Base-by-base conservation (phyloP, 2,329 filamentous ascomycete species). In the Sclerotinia nivalis region DNA sequence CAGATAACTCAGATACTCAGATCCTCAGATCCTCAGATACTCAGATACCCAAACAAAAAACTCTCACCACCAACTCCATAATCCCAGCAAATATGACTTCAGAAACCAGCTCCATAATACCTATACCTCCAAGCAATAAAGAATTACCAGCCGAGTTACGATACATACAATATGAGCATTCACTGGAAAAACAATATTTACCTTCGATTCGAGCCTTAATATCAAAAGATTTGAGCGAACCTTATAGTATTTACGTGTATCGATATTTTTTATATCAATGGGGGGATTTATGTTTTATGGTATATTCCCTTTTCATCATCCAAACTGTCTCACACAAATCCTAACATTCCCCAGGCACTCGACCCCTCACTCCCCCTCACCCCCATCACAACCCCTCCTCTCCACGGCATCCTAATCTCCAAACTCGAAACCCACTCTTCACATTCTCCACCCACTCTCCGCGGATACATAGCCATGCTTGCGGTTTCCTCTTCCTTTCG, bases 191-290 rank as follows among this genome's bases (percentile, higher is more conserved):
- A 56, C 80, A 86, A 79, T 87, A 96, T 79, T 88, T 99, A 55
- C 89, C 93, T 49, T 89, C 93, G 55, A 97, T 99, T 80, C 90
- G 95, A 69, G 90, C 94, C 70, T 83, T 99, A 78, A 99, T 99
- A 77, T 96, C 94, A 58, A 97, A 95, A 77, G 96, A 98, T 79
- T 86, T 99, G 64, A 98, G 95, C 75, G 96, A 99, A 80, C 96
- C 96, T 1, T 99, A 99, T 80, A 98, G 95, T 82, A 98, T 99
- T 79, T 99, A 99, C 83, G 96, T 99, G 70, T 99, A 98, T 81
- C 89, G 96, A 45, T 99, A 99, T 80, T 99, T 99, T 77, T 84
- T 99, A 25, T 97, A 96, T 79, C 93, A 98, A 86, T 99, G 96
- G 96, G 92, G 92, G 7, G 91, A 98, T 78, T 83, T 99, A n/a